Base-by-base conservation (phyloP, 2,329 filamentous ascomycete species). In the Fusarium austroafricanum region DNA sequence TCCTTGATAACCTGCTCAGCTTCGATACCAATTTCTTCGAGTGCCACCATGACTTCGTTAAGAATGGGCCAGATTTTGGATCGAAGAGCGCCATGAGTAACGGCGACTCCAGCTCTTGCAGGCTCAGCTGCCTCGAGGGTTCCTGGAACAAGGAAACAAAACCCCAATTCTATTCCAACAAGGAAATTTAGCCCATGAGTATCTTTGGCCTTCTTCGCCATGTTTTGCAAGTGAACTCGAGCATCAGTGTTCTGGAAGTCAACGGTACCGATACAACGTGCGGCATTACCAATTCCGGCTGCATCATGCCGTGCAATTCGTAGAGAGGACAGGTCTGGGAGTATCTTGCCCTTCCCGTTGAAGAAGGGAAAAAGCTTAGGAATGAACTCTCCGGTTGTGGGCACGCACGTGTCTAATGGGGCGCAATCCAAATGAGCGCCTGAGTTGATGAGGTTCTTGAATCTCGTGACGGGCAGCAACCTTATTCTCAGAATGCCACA, bases 121-220 rank as follows among this genome's bases (percentile, higher is more conserved):
- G 20, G 14, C 12, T 55, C 23, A 12, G 59, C 57, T 0, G 40
- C 17, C 2, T 62, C 42, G 0, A 62, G 15, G 4, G 47, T 55
- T 3, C 42, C 57, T 4, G 59, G 59, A 1, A 17, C 3, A 12
- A 62, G 29, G 6, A 62, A 33, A 15, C 56, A 55, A 3, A 62
- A 62, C 6, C 62, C 59, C 20, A 62, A 10, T 10, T 62, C 59
- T n/a, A 62, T 55, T 2, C 59, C 59, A 2, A 62, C 35, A 4
- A 46, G 18, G 1, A 62, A 43, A 0, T 17, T 10, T 6, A 62
- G 7, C 1, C 23, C 47, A 2, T 18, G 17, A 5, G 17, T 4
- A 2, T 20, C 2, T 21, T 38, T 45, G 0, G 47, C 20, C 5
- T 18, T 46, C 11, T 55, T 7, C 0, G 29, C 10, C 4, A 38